A percentile compares a stretch with the other conserved stretches of the same genome.
Evolutionary conservation across 2,329 filamentous ascomycete species (phyloP).

Genomic region (Trichoderma cornu-damae): DNA sequence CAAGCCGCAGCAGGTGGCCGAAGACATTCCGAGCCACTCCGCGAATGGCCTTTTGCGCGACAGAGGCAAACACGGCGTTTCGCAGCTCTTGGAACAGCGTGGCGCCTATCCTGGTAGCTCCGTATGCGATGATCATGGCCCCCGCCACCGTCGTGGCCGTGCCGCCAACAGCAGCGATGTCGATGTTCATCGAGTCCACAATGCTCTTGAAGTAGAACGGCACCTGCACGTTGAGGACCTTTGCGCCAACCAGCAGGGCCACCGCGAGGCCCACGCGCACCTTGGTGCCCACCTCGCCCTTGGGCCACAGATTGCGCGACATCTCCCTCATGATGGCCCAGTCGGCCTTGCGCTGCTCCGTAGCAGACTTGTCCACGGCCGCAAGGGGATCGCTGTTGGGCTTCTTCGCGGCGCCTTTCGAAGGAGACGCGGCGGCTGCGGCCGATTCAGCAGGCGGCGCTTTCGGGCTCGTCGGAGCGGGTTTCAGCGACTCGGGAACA

Average conservation of each 20-base stretch:
- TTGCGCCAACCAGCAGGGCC: slow-evolving; percentile 76
- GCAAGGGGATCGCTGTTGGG: slow-evolving; percentile 32
- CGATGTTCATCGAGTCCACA: slow-evolving; percentile 95
- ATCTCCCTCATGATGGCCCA: slow-evolving; percentile 99
- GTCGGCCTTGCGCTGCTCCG: slow-evolving; percentile 92
- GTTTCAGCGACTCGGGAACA: slow-evolving; percentile 19
- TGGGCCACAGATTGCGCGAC: slow-evolving; percentile 93
- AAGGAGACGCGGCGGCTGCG: background rate
- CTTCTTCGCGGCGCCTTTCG: slow-evolving; percentile 19
- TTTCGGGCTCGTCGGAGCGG: slow-evolving; percentile 21
- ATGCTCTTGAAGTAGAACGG: slow-evolving; percentile 99
- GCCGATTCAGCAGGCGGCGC: background rate
- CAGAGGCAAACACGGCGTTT: slow-evolving; percentile 94
- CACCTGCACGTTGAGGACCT: slow-evolving; percentile 94
- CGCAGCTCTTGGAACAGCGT: slow-evolving; percentile 88
- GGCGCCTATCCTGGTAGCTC: slow-evolving; percentile 79
- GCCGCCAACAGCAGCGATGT: slow-evolving; percentile 79
- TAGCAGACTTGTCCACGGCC: slow-evolving; percentile 48
- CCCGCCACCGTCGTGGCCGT: slow-evolving; percentile 86
- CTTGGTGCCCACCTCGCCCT: slow-evolving; percentile 67
- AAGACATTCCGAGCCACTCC: slow-evolving; percentile 90
- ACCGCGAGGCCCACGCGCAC: slow-evolving; percentile 82
- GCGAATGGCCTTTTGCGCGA: slow-evolving; percentile 94
- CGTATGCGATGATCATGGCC: slow-evolving; percentile 90
- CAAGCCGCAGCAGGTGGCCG: slow-evolving; percentile 78